Conservation (phyloP, 352 stramenopile genomes). For the Phytophthora podocarpi region DNA sequence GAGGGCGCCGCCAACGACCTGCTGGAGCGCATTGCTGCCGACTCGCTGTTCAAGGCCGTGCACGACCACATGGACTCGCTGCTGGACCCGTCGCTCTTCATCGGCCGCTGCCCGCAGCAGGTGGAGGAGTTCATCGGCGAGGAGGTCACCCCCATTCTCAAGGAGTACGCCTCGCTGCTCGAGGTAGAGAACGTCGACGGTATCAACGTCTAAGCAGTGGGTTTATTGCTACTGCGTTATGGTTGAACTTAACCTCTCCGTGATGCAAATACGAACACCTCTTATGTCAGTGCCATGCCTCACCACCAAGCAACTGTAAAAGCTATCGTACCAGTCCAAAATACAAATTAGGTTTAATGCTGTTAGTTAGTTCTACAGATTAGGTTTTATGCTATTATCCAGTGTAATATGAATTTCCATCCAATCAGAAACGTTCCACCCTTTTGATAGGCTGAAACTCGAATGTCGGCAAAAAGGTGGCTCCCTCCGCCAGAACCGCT, state of each 20-base stretch:
- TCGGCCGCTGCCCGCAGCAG: slow-evolving; percentile 96
- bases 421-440: not conserved
- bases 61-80: slow-evolving; percentile 96
- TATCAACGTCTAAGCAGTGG: slow-evolving; percentile 94
- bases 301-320: too few relatives aligned
- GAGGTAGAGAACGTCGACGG: slow-evolving; percentile 93
- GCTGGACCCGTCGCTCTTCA: slow-evolving; percentile 97
- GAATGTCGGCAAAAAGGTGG: not conserved
- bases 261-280: slow-evolving; percentile 3
- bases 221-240: not conserved
- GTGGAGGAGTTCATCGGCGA: slow-evolving; percentile 96
- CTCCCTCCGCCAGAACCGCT: slow-evolving; percentile 27
- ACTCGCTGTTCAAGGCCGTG: slow-evolving; percentile 94
- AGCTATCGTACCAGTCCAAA: too few relatives aligned
- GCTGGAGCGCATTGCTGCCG: slow-evolving; percentile 95
- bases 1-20: slow-evolving; percentile 98
- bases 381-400: not conserved
- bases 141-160: slow-evolving; percentile 94
- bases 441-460: slow-evolving; percentile 4
- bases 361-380: not conserved
- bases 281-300: slow-evolving; percentile 2
- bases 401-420: not conserved
- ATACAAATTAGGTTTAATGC: slow-evolving; percentile 2
- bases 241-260: not conserved
- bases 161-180: slow-evolving; percentile 89